A percentile compares a stretch with the other conserved stretches of the same genome.
Evolutionary conservation across 768 basidiomycete species (phyloP).

Genomic region (Kwoniella bestiolae): DNA sequence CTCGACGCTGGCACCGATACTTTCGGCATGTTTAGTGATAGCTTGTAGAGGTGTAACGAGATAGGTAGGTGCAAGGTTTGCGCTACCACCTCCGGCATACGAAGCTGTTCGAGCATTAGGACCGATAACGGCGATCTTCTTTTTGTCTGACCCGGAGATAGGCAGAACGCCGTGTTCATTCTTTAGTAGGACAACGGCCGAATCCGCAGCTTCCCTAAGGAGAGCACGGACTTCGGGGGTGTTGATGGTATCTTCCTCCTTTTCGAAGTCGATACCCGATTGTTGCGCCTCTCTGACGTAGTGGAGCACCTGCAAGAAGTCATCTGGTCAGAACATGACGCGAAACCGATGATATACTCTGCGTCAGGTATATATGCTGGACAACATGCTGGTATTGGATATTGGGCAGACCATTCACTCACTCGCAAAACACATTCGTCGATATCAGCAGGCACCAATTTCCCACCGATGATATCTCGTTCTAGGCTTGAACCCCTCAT

Average conservation of each 20-base stretch:
- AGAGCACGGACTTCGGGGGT: constrained; percentile 52
- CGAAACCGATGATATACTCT: too few relatives aligned
- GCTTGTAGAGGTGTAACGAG: constrained; percentile 69
- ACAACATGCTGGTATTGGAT: neutral
- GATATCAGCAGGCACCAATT: constrained; percentile 68
- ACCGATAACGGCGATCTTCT: constrained; percentile 74
- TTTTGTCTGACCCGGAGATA: constrained; percentile 5
- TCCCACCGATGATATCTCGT: constrained; percentile 63
- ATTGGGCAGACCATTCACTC: constrained; percentile 11
- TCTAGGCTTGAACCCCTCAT: constrained; percentile 46
- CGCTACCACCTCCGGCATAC: constrained; percentile 71
- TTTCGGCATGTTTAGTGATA: constrained; percentile 62
- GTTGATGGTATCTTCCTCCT: constrained; percentile 25
- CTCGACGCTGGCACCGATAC: constrained; percentile 52
- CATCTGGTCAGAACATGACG: too few relatives aligned
- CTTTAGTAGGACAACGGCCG: constrained; percentile 68
- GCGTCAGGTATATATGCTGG: too few relatives aligned
- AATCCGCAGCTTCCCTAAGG: constrained; percentile 64
- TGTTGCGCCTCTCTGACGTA: constrained; percentile 62
- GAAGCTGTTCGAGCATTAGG: constrained; percentile 50
- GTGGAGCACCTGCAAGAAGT: constrained; percentile 64
- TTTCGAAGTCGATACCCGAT: constrained; percentile 65
- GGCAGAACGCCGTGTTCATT: constrained; percentile 67
- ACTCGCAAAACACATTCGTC: constrained; percentile 71
- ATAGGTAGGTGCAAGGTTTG: constrained; percentile 71